Evolutionary conservation across 2,329 filamentous ascomycete species (phyloP).

Genomic region (Cyphellophora europaea): DNA sequence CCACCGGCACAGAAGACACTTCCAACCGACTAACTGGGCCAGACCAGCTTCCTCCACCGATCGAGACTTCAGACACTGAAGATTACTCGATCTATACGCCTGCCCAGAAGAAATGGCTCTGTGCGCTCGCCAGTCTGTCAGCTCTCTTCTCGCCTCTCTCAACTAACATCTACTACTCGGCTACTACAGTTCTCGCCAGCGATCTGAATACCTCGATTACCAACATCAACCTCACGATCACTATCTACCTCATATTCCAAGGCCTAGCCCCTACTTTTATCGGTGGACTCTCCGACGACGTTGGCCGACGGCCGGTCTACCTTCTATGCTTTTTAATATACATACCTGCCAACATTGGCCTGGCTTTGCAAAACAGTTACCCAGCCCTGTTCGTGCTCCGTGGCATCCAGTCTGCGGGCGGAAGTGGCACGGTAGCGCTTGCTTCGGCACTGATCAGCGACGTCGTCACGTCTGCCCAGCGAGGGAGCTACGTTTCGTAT

Average conservation of each 20-base stretch:
- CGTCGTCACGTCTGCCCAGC: conserved; percentile 29
- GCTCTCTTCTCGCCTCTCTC: conserved; percentile 43
- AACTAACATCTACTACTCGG: conserved; percentile 41
- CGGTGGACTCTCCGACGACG: conserved; percentile 40
- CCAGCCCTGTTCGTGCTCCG: conserved; percentile 28
- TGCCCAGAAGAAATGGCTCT: too few species aligned
- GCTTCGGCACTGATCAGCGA: conserved; percentile 32
- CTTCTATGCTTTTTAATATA: conserved; percentile 35
- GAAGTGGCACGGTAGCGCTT: conserved; percentile 31
- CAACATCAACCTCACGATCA: conserved; percentile 21
- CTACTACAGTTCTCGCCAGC: conserved; percentile 28
- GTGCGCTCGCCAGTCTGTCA: too few species aligned
- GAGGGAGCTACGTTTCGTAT: conserved; percentile 33
- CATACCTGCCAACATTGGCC: conserved; percentile 30
- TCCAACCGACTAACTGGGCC: too few species aligned
- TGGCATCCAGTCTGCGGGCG: conserved; percentile 35
- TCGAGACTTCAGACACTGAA: too few species aligned
- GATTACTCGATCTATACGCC: too few species aligned
- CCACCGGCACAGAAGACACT: too few species aligned
- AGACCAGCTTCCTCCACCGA: too few species aligned
- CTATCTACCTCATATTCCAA: conserved; percentile 37
- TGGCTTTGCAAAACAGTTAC: conserved; percentile 30
- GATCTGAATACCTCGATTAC: conserved; percentile 21
- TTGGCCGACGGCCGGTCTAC: conserved; percentile 41
- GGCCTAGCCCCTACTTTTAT: conserved; percentile 43